A percentile compares a stretch with the other conserved stretches of the same genome.
These are phyloP conservation scores for Grosmannia clavigera DNA, from an alignment of 2,329 filamentous ascomycete genomes.

Conservation along the genomic window DNA sequence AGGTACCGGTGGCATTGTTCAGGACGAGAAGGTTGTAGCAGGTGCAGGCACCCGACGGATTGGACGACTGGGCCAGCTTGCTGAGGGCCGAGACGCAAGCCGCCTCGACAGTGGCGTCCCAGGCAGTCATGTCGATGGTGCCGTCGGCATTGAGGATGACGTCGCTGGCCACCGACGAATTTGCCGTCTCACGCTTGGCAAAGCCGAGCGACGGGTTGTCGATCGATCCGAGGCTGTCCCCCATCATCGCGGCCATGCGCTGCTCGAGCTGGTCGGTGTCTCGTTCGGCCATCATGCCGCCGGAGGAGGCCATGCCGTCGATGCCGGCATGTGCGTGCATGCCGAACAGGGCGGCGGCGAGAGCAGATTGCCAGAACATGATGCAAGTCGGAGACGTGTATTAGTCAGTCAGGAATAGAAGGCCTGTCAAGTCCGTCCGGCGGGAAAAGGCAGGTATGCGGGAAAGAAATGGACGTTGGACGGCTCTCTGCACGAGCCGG, in stretches of 20 bases:
- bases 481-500: background rate
- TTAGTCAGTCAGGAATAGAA: background rate
- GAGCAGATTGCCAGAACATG: conserved; percentile 25
- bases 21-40: conserved; percentile 73
- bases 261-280: conserved; percentile 16
- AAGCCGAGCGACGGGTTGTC: conserved; percentile 9
- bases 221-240: conserved; percentile 2
- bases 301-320: conserved; percentile 14
- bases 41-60: conserved; percentile 64
- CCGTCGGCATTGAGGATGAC: conserved; percentile 28
- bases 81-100: conserved; percentile 49
- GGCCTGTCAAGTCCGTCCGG: conserved; percentile 10
- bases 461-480: background rate
- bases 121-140: conserved; percentile 40
- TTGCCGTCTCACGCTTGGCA: conserved; percentile 10
- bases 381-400: background rate
- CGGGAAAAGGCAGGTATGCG: background rate
- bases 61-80: conserved; percentile 45
- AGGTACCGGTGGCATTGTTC: conserved; percentile 54
- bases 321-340: conserved; percentile 23
- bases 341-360: conserved; percentile 24
- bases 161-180: conserved; percentile 5
- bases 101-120: conserved; percentile 40
- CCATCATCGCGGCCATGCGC: conserved; percentile 18
- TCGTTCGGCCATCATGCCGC: conserved; percentile 14